Percentiles rank a stretch among this genome's conserved stretches.
phyloP scores from a whole-genome alignment of 2,329 filamentous ascomycete genomes.

The Pyricularia sp. region DNA sequence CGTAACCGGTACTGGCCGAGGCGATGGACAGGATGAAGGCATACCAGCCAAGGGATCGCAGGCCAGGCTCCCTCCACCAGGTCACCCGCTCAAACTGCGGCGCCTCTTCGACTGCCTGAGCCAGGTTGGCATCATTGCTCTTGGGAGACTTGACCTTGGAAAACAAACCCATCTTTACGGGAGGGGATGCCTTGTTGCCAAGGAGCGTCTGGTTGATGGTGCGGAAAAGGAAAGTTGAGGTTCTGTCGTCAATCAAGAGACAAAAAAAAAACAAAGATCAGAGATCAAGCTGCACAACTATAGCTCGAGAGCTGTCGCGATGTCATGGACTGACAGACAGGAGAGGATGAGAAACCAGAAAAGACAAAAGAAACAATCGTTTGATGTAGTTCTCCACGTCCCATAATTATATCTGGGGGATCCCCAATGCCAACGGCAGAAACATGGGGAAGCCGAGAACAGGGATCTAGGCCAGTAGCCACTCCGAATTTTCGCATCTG shows the following conservation, averaged over 20 bases:
- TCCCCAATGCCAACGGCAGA: neutral
- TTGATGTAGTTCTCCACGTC: neutral
- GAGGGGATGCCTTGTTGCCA: neutral
- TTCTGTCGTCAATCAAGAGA: neutral
- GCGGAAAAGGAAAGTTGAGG: neutral
- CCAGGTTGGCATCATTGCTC: slow-evolving; percentile 14
- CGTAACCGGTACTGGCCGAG: slow-evolving; percentile 47
- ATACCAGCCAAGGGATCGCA: slow-evolving; percentile 46
- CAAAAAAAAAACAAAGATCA: neutral
- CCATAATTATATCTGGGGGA: slow-evolving; percentile 1
- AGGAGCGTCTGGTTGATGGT: neutral
- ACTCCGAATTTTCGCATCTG: neutral
- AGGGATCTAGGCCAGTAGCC: neutral
- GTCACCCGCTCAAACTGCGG: slow-evolving; percentile 39
- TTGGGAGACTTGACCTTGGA: slow-evolving; percentile 11
- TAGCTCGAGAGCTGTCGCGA: neutral
- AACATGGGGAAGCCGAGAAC: neutral
- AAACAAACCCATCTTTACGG: slow-evolving; percentile 18
- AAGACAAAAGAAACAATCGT: neutral
- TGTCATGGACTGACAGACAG: neutral
- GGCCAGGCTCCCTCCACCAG: slow-evolving; percentile 45
- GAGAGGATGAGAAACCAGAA: neutral
- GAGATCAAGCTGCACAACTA: neutral
- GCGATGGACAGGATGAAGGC: slow-evolving; percentile 40
- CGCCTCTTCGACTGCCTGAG: slow-evolving; percentile 32